These are phyloP conservation scores for Monosporascus sp. DNA, from an alignment of 2,329 filamentous ascomycete genomes.

Conservation along the genomic window DNA sequence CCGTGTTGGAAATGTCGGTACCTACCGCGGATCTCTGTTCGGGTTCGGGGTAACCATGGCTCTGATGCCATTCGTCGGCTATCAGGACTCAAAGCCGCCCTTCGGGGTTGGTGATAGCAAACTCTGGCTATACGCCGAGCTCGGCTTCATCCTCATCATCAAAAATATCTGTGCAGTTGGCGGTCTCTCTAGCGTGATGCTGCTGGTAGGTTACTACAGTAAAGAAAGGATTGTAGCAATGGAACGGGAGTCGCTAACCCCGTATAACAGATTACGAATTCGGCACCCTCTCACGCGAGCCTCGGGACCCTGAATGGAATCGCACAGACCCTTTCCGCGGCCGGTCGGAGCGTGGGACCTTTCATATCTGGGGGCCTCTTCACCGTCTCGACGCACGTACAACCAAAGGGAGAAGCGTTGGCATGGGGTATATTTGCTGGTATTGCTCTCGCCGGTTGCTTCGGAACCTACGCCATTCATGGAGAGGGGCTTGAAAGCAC, in stretches of 20 bases:
- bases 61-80: constrained; percentile 85
- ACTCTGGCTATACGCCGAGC: constrained; percentile 69
- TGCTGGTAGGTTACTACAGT: constrained; percentile 58
- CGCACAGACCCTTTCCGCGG: constrained; percentile 88
- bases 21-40: constrained; percentile 72
- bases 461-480: constrained; percentile 72
- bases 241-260: not conserved
- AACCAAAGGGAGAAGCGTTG: constrained; percentile 76
- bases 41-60: constrained; percentile 79
- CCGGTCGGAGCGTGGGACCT: constrained; percentile 80
- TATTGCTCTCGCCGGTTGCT: constrained; percentile 73
- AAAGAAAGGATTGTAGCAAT: constrained; percentile 26
- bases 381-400: constrained; percentile 66
- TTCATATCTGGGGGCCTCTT: constrained; percentile 86
- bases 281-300: constrained; percentile 76
- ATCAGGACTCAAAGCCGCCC: constrained; percentile 54
- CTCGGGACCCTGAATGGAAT: constrained; percentile 89
- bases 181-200: constrained; percentile 80
- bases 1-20: constrained; percentile 76
- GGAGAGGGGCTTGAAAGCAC: constrained; percentile 56
- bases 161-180: constrained; percentile 90
- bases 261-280: constrained; percentile 70
- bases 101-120: constrained; percentile 58
- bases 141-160: constrained; percentile 74
- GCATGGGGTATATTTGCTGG: constrained; percentile 86